Base-by-base conservation (phyloP, 2,329 filamentous ascomycete species). In the Trichoderma polysporum region DNA sequence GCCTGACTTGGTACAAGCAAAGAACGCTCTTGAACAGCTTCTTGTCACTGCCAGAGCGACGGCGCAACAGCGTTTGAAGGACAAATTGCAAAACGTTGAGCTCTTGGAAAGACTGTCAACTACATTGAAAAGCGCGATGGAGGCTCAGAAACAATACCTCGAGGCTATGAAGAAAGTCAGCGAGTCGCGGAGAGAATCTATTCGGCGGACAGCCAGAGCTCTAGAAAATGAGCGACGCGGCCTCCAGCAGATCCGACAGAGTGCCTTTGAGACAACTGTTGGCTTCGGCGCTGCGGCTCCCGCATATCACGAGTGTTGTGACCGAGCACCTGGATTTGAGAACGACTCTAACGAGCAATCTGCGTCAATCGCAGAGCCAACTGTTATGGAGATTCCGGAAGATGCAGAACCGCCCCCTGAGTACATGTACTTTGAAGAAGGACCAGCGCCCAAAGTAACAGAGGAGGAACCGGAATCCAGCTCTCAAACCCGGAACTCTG, bases 231-330 rank as follows among this genome's bases (percentile, higher is more conserved):
- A 62, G 50, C 19, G 64, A 25, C 64, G 54, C 2, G 57, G 17
- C 25, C 10, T 68, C 25, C 64, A 68, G 19, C 67, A 63, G 22
- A 58, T 68, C n/a, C 66, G 66, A n/a, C 66, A 68, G 22, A 66
- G 52, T 22, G 66, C 66, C 12, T 68, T 68, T 12, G 66, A 68
- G 45, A 31, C 31, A 19, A 68, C 66, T 0, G 66, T 66, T 27
- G 66, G 66, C 25, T 68, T 68, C 13, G 66, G 66, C 15, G 66
- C 61, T 9, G 66, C 66, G n/a, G 66, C 66, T 31, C 66, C 66
- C 13, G 61, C 66, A 22, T 68, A 68, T 60, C 41, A 65, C 29
- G 66, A 68, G 37, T 68, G 66, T 15, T 68, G 66, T 17, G 61
- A 68, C 37, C 39, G 66, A 50, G 53, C 62, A 7, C 39, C 41